Conservation (phyloP, 202 grass and related monocot species). For the Tripidium arundinaceum region DNA sequence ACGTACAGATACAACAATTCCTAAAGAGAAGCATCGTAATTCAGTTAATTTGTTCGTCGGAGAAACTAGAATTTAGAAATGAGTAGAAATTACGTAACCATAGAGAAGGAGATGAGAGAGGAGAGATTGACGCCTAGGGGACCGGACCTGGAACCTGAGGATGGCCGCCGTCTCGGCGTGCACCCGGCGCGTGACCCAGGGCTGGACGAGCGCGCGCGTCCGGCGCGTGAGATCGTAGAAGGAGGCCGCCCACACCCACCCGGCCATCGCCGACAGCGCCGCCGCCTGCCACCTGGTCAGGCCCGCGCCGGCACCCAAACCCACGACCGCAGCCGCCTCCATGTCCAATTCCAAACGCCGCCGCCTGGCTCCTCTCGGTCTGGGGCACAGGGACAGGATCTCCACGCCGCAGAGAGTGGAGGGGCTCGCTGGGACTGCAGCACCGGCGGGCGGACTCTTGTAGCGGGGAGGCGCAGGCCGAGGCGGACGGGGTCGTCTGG, state of each 20-base stretch:
- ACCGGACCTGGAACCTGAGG: too few species aligned
- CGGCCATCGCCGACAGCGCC: constrained; percentile 54
- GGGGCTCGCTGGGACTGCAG: neutral
- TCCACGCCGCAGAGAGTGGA: neutral
- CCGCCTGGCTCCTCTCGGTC: neutral
- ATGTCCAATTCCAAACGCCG: neutral
- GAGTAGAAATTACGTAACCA: neutral
- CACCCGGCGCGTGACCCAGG: constrained; percentile 70
- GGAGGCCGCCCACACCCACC: constrained; percentile 77
- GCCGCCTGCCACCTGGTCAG: constrained; percentile 78
- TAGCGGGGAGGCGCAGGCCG: constrained; percentile 29
- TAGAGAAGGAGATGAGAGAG: neutral
- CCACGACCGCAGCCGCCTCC: constrained; percentile 32
- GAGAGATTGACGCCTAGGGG: neutral
- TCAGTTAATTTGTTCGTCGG: neutral
- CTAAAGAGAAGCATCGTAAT: neutral
- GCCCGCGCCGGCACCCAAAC: constrained; percentile 23
- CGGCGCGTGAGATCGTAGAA: constrained; percentile 71
- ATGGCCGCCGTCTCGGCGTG: constrained; percentile 57
- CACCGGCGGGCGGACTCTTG: too few species aligned
- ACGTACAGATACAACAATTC: neutral
- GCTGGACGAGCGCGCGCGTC: constrained; percentile 52
- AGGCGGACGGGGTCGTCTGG: constrained; percentile 27
- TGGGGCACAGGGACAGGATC: neutral
- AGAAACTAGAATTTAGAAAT: neutral